Base-by-base conservation (phyloP, 345 rosid species). In the Anacardium occidentale region DNA sequence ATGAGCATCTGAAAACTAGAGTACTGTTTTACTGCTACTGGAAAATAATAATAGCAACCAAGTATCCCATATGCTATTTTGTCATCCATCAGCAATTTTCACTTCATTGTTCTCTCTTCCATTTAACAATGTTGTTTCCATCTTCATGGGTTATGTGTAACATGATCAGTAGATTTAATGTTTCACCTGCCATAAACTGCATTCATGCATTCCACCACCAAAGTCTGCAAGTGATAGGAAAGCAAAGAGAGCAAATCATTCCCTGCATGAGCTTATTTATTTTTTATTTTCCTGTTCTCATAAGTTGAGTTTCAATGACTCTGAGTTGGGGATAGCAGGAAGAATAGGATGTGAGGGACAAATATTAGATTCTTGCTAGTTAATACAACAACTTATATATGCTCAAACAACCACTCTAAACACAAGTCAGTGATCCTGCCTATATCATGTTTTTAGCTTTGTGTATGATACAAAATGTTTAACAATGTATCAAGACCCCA, bases 1-100 rank as follows among this genome's bases (percentile, higher is more conserved):
- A 66, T n/a, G 22, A 71, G 40, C 6, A 73, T 76, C 52, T 56
- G 40, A 51, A 45, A 67, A 44, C 56, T 7, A 25, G 15, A 22
- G n/a, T 34, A 47, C 58, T 12, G n/a, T 58, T 64, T 25, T 64
- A 62, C 67, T n/a, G 42, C n/a, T 29, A 62, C 40, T 10, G 58
- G 59, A 64, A 68, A 58, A 61, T 26, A 29, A 60, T 13, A 69
- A 50, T 18, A 20, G 29, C 47, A 25, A 62, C 58, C 66, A 32
- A 59, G 60, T 14, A 66, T 59, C 32, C 34, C 70, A 48, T 18
- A 34, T n/a, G 52, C 69, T 61, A 53, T 62, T 66, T 61, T 74
- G 40, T 34, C 54, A 40, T 15, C 64, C 62, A 64, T 40, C 26
- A 13, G 29, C 14, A 24, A 26, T 48, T 29, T 65, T 26, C 40